Percentiles rank a stretch among this genome's conserved stretches.
Conservation (phyloP, 2,329 filamentous ascomycete genomes). For the Fusarium tjaetaba region DNA sequence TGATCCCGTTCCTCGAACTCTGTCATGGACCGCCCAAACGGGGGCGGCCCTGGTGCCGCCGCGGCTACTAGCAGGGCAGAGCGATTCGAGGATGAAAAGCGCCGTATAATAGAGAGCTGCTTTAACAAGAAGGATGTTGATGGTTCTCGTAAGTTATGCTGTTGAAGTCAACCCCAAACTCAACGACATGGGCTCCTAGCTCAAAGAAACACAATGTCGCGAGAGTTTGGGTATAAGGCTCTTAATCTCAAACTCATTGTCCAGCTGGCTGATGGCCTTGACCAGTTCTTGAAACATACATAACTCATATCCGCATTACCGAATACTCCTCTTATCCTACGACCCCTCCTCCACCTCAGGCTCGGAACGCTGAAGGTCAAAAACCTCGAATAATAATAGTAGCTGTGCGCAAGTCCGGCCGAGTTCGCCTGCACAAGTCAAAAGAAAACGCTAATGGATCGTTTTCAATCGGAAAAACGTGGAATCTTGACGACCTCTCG, state of each 20-base stretch:
- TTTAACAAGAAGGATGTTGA: slow-evolving; percentile 90
- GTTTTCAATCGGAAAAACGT: slow-evolving; percentile 98
- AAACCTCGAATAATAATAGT: slow-evolving; percentile 94
- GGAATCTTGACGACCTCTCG: slow-evolving; percentile 91
- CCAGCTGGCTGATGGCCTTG: slow-evolving; percentile 8
- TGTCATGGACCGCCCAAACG: slow-evolving; percentile 54
- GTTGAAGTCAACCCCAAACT: slow-evolving; percentile 17
- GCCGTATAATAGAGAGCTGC: slow-evolving; percentile 92
- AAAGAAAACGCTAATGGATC: slow-evolving; percentile 93
- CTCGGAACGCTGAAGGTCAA: slow-evolving; percentile 75
- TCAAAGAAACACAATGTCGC: not conserved
- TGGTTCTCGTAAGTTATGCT: slow-evolving; percentile 75
- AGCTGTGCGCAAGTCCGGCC: slow-evolving; percentile 88
- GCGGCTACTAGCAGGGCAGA: slow-evolving; percentile 68
- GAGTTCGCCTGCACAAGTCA: slow-evolving; percentile 95
- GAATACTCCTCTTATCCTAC: slow-evolving; percentile 89
- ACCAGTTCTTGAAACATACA: slow-evolving; percentile 81
- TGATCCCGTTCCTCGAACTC: slow-evolving; percentile 35
- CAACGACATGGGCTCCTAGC: not conserved
- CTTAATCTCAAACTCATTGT: not conserved
- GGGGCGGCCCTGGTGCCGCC: slow-evolving; percentile 49
- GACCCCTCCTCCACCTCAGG: slow-evolving; percentile 82
- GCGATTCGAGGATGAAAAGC: slow-evolving; percentile 96
- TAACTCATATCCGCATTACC: slow-evolving; percentile 92
- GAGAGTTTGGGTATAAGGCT: not conserved